These are phyloP conservation scores for Rubia balearica DNA, from an alignment of 305 asterid genomes.

Conservation along the genomic window DNA sequence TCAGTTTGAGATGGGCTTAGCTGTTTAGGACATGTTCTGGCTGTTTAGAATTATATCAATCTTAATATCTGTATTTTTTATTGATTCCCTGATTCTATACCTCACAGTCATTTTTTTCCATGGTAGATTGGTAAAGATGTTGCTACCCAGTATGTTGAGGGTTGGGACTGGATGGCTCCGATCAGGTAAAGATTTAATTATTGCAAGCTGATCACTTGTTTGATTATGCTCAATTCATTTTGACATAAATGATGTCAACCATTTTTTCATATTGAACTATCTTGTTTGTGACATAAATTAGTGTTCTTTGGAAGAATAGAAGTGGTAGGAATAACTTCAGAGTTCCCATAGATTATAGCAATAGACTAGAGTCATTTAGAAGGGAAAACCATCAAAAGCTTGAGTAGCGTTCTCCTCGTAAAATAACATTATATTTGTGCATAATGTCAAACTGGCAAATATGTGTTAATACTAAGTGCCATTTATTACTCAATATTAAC, in stretches of 20 bases:
- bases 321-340: background rate
- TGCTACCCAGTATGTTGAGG: slow-evolving; percentile 91
- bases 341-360: background rate
- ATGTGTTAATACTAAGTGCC: background rate
- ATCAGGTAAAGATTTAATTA: slow-evolving; percentile 48
- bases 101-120: slow-evolving; percentile 15
- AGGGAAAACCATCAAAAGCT: background rate
- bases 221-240: background rate
- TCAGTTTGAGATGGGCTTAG: background rate
- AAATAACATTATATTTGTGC: background rate
- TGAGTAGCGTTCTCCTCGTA: background rate
- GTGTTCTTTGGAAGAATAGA: background rate
- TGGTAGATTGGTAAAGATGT: slow-evolving; percentile 92
- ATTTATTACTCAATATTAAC: background rate
- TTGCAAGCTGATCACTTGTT: background rate
- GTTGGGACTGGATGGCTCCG: slow-evolving; percentile 99
- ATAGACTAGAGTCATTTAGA: background rate
- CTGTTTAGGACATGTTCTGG: background rate
- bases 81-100: slow-evolving; percentile 3
- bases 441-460: background rate
- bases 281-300: background rate
- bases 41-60: background rate
- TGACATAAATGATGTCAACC: background rate
- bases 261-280: background rate
- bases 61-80: background rate